Evolutionary conservation across 805 yeast genomes (phyloP).

Genomic region (Torulaspora gathmanii): DNA sequence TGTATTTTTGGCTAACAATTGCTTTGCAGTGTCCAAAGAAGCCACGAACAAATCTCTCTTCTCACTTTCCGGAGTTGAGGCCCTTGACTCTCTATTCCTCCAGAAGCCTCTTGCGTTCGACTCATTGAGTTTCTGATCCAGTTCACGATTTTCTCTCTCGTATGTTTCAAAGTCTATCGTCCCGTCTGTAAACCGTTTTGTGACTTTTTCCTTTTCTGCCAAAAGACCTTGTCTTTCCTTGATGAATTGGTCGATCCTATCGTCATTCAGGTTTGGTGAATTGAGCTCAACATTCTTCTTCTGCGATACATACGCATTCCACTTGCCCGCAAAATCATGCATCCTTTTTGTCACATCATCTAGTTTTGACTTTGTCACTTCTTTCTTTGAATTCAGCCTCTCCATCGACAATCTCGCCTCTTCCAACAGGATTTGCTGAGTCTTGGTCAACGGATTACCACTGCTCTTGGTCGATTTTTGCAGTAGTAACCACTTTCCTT

Average conservation of each 20-base stretch:
- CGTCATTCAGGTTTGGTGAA: slow-evolving; percentile 16
- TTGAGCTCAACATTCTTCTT: slow-evolving; percentile 18
- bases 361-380: slow-evolving; percentile 21
- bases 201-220: slow-evolving; percentile 16
- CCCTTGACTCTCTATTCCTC: background rate
- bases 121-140: slow-evolving; percentile 17
- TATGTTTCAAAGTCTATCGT: slow-evolving; percentile 12
- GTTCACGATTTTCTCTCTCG: slow-evolving; percentile 7
- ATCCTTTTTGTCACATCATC: slow-evolving; percentile 17
- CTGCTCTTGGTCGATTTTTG: background rate
- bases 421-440: slow-evolving; percentile 18
- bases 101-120: slow-evolving; percentile 5
- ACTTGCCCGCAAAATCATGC: slow-evolving; percentile 3
- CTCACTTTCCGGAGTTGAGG: background rate
- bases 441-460: slow-evolving; percentile 7
- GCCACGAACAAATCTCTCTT: slow-evolving; percentile 16
- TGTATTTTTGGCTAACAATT: slow-evolving; percentile 16
- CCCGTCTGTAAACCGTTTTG: slow-evolving; percentile 15
- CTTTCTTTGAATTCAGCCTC: slow-evolving; percentile 14
- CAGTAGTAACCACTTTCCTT: slow-evolving; percentile 10
- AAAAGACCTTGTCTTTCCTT: slow-evolving; percentile 19
- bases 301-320: slow-evolving; percentile 11
- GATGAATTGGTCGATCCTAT: slow-evolving; percentile 11
- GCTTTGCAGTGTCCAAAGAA: slow-evolving; percentile 23
- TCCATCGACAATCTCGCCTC: slow-evolving; percentile 15